Evolutionary conservation across 2,329 filamentous ascomycete species (phyloP).

Genomic region (Lizonia empirigonia): DNA sequence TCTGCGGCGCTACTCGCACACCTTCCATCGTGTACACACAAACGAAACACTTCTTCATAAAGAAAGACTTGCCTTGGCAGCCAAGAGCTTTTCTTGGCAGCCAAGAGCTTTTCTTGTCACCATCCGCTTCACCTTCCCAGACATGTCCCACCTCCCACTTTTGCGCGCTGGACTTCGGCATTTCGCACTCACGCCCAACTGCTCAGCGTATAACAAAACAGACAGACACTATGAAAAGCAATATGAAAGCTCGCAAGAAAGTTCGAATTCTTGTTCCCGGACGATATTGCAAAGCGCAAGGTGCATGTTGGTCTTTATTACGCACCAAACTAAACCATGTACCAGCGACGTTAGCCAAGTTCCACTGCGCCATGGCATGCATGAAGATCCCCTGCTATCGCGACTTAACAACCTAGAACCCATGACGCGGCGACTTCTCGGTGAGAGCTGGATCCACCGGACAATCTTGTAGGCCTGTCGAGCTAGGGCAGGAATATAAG

Average conservation of each 20-base stretch:
- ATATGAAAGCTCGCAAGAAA: no score
- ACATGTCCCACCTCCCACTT: slow-evolving; percentile 4
- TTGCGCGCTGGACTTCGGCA: background rate
- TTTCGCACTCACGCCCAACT: background rate
- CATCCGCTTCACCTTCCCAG: slow-evolving; percentile 4
- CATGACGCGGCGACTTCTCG: background rate
- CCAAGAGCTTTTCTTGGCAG: slow-evolving; percentile 7
- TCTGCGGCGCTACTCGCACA: no score
- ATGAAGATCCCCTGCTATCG: background rate
- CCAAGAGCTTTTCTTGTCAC: slow-evolving; percentile 8
- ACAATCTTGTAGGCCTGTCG: background rate
- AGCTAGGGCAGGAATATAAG: background rate
- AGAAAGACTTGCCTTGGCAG: background rate
- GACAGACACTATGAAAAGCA: no score
- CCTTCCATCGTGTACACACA: no score
- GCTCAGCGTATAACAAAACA: background rate
- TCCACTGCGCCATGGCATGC: background rate
- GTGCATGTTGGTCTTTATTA: no score
- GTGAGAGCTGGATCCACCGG: background rate
- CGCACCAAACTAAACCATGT: background rate
- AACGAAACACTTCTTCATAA: no score
- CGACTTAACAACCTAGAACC: background rate
- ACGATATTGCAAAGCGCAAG: no score
- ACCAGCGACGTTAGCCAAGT: slow-evolving; percentile 3
- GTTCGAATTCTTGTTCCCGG: no score